Base-by-base conservation (phyloP, 2,329 filamentous ascomycete species). In the Fusarium sp. region DNA sequence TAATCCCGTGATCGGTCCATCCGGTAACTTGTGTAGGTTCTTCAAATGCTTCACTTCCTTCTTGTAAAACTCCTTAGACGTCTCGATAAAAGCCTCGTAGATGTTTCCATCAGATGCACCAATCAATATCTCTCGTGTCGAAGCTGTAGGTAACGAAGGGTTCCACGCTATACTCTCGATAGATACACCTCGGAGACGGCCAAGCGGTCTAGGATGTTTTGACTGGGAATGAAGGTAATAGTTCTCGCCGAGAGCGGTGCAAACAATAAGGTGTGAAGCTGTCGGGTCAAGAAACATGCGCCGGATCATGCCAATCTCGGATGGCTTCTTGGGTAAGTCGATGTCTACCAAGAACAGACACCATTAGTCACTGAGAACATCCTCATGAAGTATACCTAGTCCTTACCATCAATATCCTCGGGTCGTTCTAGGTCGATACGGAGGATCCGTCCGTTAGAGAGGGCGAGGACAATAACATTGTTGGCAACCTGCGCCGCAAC, bases 211-310 rank as follows among this genome's bases (percentile, higher is more conserved):
- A 4, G 95, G 94, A 70, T 94, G 91, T 72, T 93, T 91, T 34
- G 94, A 96, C 78, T 98, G 95, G 12, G 94, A 95, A 79, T 99
- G 96, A 11, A 99, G 91, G 80, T 99, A 99, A 83, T 94, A 99
- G 81, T 97, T 98, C 80, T 99, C 96, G 77, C 94, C 94, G 40
- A 94, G 88, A 7, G 93, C 91, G 4, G 96, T 99, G 77, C 92
- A 94, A 72, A 99, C 89, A 69, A 99, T 88, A 30, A 99, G 85
- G 81, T 99, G 96, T 8, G 94, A 97, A 30, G 96, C 96, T 12
- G 95, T 97, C 30, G 96, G 95, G 77, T 99, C 96, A 76, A 99
- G 91, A 82, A 99, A 99, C 88, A 99, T 93, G 83, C 92, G 93
- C 72, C 92, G 91, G 76, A 99, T 98, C 53, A 97, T 88, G 71